Evolutionary conservation across 2,329 filamentous ascomycete genomes (phyloP).

Genomic region (Akanthomyces dipterigenus): DNA sequence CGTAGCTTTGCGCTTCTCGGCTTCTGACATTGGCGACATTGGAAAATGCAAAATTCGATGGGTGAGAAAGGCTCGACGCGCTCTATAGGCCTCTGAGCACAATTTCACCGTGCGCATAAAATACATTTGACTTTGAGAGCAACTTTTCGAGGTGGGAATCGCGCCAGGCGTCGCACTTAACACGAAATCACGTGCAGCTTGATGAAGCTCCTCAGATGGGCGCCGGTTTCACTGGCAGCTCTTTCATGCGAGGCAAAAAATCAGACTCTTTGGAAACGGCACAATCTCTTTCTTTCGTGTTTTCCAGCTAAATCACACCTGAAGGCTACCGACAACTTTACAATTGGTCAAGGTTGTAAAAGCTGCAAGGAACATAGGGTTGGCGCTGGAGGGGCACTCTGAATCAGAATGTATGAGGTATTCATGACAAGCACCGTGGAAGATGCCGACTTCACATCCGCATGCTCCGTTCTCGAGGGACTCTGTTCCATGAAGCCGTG

Average conservation of each 20-base stretch:
- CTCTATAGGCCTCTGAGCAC: neutral
- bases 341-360: neutral
- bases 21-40: neutral
- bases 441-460: constrained; percentile 41
- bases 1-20: constrained; percentile 32
- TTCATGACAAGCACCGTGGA: constrained; percentile 50
- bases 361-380: neutral
- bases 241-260: neutral
- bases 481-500: constrained; percentile 50
- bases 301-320: neutral
- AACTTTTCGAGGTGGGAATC: constrained; percentile 1
- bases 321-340: no score
- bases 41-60: neutral
- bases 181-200: constrained; percentile 8
- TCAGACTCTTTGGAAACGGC: neutral
- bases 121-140: neutral
- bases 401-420: constrained; percentile 47
- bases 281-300: neutral
- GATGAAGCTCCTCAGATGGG: neutral
- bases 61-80: neutral
- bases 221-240: neutral
- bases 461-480: constrained; percentile 48
- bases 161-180: constrained; percentile 1
- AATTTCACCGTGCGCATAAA: neutral
- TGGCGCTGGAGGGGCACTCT: neutral